Evolutionary conservation across 495 filamentous ascomycete genomes (phyloP), one percentile per base, ranked within the genome.

Genomic region (Talaromyces trachyspermus): DNA sequence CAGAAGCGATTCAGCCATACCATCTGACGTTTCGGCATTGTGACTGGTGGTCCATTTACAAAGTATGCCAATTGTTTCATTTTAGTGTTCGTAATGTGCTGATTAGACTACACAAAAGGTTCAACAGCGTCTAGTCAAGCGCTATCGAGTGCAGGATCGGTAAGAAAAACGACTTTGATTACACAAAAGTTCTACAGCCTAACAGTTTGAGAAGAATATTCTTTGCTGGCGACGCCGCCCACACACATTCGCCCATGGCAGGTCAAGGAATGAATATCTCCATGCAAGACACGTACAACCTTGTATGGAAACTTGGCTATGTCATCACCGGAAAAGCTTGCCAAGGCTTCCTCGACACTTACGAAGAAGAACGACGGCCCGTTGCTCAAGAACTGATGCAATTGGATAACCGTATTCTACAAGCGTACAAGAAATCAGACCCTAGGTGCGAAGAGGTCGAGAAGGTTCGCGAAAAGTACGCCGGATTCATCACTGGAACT

Each of bases 211-310:
- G 29, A 32, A 43, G 40, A 0, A 74, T 85, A 4, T 86, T 86
- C 49, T 69, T 87, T 26, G 80, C 79, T 9, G 73, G 66, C 27
- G 76, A 84, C 57, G 77, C 79, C 4, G 43, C 27, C 17, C 43
- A 46, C 9, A 33, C 27, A 0, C 75, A 79, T 47, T 80, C 78
- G 0, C 84, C 84, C 5, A 86, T 86, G 66, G 83, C 81, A 1
- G 84, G 83, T 0, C 83, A 87, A 60, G 85, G 85, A 15, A 87
- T 88, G 84, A 88, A 89, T 53, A 77, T 82, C 2, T 69, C 63
- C 12, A 79, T 84, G 63, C 77, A 81, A 56, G 80, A 83, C 51
- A 55, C 54, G 54, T 85, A 79, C 58, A 88, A 88, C 48, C 73
- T 88, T 1, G 82, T 80, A 22, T 88, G 85, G 84, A 89, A 89